Conservation (phyloP, 371 early-diverging fungal genomes). For the Rhizopus sp. region DNA sequence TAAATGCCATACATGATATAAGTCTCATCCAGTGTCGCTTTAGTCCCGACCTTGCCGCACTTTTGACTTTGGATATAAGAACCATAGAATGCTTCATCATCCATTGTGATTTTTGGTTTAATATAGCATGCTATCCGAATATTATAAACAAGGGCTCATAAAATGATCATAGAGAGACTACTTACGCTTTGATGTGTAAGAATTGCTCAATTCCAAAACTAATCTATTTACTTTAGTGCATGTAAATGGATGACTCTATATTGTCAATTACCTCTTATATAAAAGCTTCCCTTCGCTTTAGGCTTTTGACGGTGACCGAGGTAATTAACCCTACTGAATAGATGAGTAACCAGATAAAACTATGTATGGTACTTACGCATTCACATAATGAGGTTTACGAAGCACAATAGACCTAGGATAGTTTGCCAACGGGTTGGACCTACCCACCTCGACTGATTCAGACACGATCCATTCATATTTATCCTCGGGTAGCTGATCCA, state of each 20-base stretch:
- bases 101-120: slow-evolving; percentile 34
- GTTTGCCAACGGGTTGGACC: slow-evolving; percentile 24
- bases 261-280: slow-evolving; percentile 35
- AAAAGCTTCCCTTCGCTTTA: slow-evolving; percentile 38
- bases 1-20: slow-evolving; percentile 36
- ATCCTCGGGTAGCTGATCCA: slow-evolving; percentile 44
- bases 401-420: slow-evolving; percentile 37
- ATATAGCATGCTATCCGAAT: slow-evolving; percentile 30
- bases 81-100: slow-evolving; percentile 34
- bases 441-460: slow-evolving; percentile 22
- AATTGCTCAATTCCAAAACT: slow-evolving; percentile 45
- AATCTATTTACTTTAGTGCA: not conserved
- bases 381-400: slow-evolving; percentile 31
- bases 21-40: slow-evolving; percentile 44
- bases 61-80: slow-evolving; percentile 26
- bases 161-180: not conserved
- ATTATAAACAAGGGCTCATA: not conserved
- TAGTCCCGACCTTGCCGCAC: slow-evolving; percentile 42
- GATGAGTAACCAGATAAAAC: not conserved
- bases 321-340: not conserved
- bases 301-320: not conserved
- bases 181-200: slow-evolving; percentile 42
- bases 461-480: slow-evolving; percentile 39
- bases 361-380: slow-evolving; percentile 5
- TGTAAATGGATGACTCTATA: not conserved